Conservation (phyloP, 441 rosid species). For the Euphorbia celastroides region DNA sequence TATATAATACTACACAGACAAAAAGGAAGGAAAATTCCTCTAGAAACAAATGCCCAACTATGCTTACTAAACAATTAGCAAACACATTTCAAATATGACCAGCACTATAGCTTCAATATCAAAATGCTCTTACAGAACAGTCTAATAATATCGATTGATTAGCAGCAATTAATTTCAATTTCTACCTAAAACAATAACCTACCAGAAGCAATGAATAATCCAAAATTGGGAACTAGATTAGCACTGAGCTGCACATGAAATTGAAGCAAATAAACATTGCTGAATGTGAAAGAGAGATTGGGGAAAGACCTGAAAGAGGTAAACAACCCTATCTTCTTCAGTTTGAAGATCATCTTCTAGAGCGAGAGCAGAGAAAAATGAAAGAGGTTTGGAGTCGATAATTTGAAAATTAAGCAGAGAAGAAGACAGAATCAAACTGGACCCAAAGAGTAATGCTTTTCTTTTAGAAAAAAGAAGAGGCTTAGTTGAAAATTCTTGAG, state of each 20-base stretch:
- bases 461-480: constrained; percentile 28
- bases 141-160: neutral
- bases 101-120: neutral
- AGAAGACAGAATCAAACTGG: constrained; percentile 33
- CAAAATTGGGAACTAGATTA: neutral
- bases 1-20: neutral
- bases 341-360: constrained; percentile 45
- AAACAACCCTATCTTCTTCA: constrained; percentile 67
- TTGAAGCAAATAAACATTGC: neutral
- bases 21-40: neutral
- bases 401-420: constrained; percentile 28
- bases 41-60: neutral
- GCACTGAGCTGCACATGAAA: neutral
- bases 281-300: neutral
- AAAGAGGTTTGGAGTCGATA: constrained; percentile 18
- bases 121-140: neutral
- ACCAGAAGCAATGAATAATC: neutral
- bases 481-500: constrained; percentile 14
- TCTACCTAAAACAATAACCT: neutral
- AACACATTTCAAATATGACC: neutral
- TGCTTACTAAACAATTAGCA: neutral
- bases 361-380: constrained; percentile 43
- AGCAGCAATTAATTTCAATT: neutral
- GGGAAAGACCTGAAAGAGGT: constrained; percentile 61
- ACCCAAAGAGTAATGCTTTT: constrained; percentile 41